These are phyloP conservation scores for Podospora bellae-mahoneyi DNA, from an alignment of 495 filamentous ascomycete genomes.

Conservation along the genomic window DNA sequence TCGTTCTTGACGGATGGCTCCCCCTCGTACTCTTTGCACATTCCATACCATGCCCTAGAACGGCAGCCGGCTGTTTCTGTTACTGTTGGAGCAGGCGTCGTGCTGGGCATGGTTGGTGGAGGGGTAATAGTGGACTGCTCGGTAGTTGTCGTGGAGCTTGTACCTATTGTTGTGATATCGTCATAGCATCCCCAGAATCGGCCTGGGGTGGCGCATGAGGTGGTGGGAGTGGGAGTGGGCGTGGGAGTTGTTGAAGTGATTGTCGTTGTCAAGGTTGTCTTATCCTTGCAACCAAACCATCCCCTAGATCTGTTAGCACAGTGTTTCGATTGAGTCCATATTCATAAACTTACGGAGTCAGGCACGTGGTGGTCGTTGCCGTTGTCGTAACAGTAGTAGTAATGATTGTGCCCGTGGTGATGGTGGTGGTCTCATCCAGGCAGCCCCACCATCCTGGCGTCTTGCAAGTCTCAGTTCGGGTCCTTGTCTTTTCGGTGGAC, in stretches of 20 bases:
- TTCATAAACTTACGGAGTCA: conserved; percentile 43
- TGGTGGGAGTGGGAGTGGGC: conserved; percentile 32
- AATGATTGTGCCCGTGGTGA: conserved; percentile 38
- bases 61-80: conserved; percentile 34
- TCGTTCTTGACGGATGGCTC: conserved; percentile 7
- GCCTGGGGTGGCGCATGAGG: conserved; percentile 53
- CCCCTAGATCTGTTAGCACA: conserved; percentile 54
- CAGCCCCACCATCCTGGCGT: conserved; percentile 85
- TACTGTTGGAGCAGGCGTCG: conserved; percentile 28
- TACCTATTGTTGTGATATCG: conserved; percentile 33
- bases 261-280: conserved; percentile 25
- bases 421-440: conserved; percentile 59
- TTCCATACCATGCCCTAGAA: conserved; percentile 40
- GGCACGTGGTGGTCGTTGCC: conserved; percentile 52
- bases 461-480: conserved; percentile 78
- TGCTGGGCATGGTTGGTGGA: conserved; percentile 22
- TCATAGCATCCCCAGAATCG: conserved; percentile 59
- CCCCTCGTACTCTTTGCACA: conserved; percentile 41
- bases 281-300: conserved; percentile 67
- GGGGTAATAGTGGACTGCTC: conserved; percentile 36
- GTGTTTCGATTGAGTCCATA: conserved; percentile 46
- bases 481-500: conserved; percentile 58
- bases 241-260: conserved; percentile 26
- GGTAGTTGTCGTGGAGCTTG: conserved; percentile 28
- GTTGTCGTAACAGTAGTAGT: conserved; percentile 48